Evolutionary conservation across 2,329 filamentous ascomycete species (phyloP).

Genomic region (Fusarium mundagurra): DNA sequence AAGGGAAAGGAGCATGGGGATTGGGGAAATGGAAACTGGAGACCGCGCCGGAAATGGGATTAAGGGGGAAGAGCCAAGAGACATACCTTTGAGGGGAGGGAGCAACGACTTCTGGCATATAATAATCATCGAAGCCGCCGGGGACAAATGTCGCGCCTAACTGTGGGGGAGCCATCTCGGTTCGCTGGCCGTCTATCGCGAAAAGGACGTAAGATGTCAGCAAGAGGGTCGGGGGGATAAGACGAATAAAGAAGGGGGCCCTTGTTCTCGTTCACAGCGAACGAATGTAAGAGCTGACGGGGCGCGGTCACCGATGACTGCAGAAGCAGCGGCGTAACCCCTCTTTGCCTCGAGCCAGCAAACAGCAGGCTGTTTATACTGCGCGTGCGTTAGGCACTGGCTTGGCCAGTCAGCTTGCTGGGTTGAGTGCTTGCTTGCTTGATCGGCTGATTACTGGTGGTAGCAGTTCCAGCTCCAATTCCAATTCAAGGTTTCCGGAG

Average conservation of each 20-base stretch:
- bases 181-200: constrained; percentile 43
- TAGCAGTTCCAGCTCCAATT: constrained; percentile 7
- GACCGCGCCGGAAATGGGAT: constrained; percentile 22
- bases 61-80: constrained; percentile 33
- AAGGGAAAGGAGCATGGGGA: constrained; percentile 28
- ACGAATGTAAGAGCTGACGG: constrained; percentile 41
- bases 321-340: constrained; percentile 42
- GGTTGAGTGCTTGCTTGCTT: constrained; percentile 16
- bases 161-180: constrained; percentile 44
- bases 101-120: constrained; percentile 68
- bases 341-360: constrained; percentile 36
- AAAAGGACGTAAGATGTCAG: constrained; percentile 46
- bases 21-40: constrained; percentile 34
- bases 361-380: constrained; percentile 34
- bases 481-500: constrained; percentile 9
- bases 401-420: constrained; percentile 13
- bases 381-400: constrained; percentile 30
- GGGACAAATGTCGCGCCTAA: constrained; percentile 68
- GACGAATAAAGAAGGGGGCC: constrained; percentile 41
- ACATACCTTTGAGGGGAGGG: constrained; percentile 67
- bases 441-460: constrained; percentile 27
- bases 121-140: constrained; percentile 67
- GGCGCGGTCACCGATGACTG: constrained; percentile 38
- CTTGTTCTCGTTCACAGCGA: constrained; percentile 37
- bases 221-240: constrained; percentile 43